Percentiles rank a stretch among this genome's conserved stretches.
Evolutionary conservation across 2,329 filamentous ascomycete genomes (phyloP).

Genomic region (Fusarium pseudocircinatum): DNA sequence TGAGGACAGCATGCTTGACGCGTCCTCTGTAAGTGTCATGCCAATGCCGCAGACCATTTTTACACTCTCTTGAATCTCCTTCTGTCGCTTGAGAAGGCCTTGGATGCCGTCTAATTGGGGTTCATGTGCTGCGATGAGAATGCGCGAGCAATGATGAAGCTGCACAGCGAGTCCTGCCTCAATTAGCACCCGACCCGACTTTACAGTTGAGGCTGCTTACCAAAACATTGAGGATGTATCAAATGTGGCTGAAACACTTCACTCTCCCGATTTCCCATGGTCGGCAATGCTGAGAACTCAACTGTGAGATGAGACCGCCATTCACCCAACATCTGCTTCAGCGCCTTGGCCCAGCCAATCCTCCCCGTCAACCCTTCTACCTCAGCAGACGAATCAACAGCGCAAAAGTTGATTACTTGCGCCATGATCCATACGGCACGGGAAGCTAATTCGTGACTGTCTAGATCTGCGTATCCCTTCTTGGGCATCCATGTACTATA

Average conservation of each 20-base stretch:
- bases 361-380: slow-evolving; percentile 5
- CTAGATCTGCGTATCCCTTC: slow-evolving; percentile 57
- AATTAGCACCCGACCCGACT: not conserved
- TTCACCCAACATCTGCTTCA: slow-evolving; percentile 38
- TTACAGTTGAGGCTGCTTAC: not conserved
- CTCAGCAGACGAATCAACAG: not conserved
- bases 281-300: slow-evolving; percentile 54
- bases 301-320: slow-evolving; percentile 48
- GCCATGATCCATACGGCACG: slow-evolving; percentile 65
- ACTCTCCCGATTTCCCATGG: slow-evolving; percentile 23
- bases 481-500: slow-evolving; percentile 68
- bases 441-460: slow-evolving; percentile 63
- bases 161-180: slow-evolving; percentile 23
- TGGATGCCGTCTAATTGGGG: slow-evolving; percentile 46
- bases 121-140: slow-evolving; percentile 50
- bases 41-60: slow-evolving; percentile 59
- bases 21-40: slow-evolving; percentile 53
- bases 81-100: slow-evolving; percentile 53
- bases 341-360: slow-evolving; percentile 17
- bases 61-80: slow-evolving; percentile 35
- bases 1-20: slow-evolving; percentile 54
- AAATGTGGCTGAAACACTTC: slow-evolving; percentile 57
- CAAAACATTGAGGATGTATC: slow-evolving; percentile 59
- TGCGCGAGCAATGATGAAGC: slow-evolving; percentile 21
- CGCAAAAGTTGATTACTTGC: slow-evolving; percentile 66